These are phyloP conservation scores for Coemansia sp. DNA, from an alignment of 192 early-diverging fungal species.

Conservation along the genomic window DNA sequence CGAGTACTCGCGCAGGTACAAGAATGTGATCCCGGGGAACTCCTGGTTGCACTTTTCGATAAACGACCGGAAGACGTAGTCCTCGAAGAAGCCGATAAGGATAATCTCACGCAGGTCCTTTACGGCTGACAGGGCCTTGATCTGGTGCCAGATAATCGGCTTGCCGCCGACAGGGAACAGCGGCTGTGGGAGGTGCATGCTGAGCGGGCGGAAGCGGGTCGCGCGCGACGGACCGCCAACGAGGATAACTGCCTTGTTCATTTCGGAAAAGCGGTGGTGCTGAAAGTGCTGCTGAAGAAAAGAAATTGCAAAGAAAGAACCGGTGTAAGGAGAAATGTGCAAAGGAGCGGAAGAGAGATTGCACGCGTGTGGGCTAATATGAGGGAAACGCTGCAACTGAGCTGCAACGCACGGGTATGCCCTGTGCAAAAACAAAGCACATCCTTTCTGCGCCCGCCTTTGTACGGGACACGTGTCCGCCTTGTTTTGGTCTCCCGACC, in stretches of 20 bases:
- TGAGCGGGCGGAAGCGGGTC: conserved; percentile 96
- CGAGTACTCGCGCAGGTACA: conserved; percentile 97
- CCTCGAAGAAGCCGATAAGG: conserved; percentile 96
- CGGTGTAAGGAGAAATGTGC: neutral
- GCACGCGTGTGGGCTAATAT: too few species aligned
- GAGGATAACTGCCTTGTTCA: conserved; percentile 89
- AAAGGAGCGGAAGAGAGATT: neutral
- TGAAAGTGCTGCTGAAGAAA: neutral
- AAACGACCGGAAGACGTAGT: conserved; percentile 87
- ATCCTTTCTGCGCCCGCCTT: too few species aligned
- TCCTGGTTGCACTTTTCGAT: conserved; percentile 81
- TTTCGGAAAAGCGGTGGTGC: conserved; percentile 3
- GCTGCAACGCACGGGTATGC: too few species aligned
- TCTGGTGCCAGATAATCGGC: conserved; percentile 97
- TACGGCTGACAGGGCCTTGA: conserved; percentile 86
- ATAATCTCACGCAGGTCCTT: conserved; percentile 90
- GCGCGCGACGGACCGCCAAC: conserved; percentile 97
- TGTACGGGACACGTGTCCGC: too few species aligned
- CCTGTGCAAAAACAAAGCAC: too few species aligned
- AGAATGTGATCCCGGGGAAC: conserved; percentile 81
- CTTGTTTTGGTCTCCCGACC: too few species aligned
- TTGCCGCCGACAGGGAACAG: conserved; percentile 96
- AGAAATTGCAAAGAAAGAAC: conserved; percentile 2
- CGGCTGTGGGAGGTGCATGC: conserved; percentile 95
- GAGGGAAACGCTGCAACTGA: neutral